Evolutionary conservation across 768 basidiomycete genomes (phyloP).

Genomic region (Hypholoma sublateritium): DNA sequence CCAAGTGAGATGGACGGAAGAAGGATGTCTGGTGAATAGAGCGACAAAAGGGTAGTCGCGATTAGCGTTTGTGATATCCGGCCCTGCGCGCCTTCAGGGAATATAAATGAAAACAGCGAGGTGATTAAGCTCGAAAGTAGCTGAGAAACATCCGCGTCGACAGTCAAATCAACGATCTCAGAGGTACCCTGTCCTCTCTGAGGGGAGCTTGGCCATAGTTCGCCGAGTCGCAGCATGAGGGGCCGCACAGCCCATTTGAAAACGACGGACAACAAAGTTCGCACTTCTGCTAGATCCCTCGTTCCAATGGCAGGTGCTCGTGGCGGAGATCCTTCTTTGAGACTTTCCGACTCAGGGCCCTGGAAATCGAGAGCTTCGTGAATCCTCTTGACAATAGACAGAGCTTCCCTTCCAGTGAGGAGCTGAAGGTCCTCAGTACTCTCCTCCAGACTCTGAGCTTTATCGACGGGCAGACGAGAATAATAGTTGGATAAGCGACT

Average conservation of each 20-base stretch:
- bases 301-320: slow-evolving; percentile 51
- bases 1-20: slow-evolving; percentile 63
- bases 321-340: slow-evolving; percentile 3
- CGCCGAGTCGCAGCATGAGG: slow-evolving; percentile 42
- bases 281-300: slow-evolving; percentile 61
- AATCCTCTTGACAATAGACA: slow-evolving; percentile 46
- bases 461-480: slow-evolving; percentile 15
- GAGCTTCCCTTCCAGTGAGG: slow-evolving; percentile 54
- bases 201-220: slow-evolving; percentile 33
- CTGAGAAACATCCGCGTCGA: slow-evolving; percentile 40
- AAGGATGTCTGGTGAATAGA: slow-evolving; percentile 58
- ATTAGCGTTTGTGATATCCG: slow-evolving; percentile 58
- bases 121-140: slow-evolving; percentile 42
- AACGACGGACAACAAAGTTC: slow-evolving; percentile 62
- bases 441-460: background rate
- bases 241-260: slow-evolving; percentile 74
- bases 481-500: slow-evolving; percentile 42
- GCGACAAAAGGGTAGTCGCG: slow-evolving; percentile 53
- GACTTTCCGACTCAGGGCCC: background rate
- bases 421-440: slow-evolving; percentile 45
- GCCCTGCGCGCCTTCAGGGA: slow-evolving; percentile 51
- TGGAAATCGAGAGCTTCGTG: slow-evolving; percentile 39
- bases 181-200: slow-evolving; percentile 17
- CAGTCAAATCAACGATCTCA: slow-evolving; percentile 45
- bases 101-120: slow-evolving; percentile 48